Evolutionary conservation across 2,329 filamentous ascomycete species (phyloP), one percentile per base, ranked within the genome.

Genomic region (Colletotrichum sansevieriae): DNA sequence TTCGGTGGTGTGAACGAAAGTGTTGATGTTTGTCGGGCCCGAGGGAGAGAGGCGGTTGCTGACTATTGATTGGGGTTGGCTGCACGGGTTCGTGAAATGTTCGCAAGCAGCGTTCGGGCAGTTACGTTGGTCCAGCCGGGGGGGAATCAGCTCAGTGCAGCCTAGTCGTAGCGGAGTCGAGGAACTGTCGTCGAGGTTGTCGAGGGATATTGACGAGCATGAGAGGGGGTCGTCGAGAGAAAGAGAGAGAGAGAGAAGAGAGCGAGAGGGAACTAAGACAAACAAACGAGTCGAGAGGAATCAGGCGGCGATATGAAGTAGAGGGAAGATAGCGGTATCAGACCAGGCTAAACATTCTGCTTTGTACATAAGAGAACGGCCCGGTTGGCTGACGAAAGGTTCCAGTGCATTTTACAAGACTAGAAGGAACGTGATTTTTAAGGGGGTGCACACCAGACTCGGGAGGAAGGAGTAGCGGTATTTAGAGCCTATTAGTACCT

Each of bases 321-420:
- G 59, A 62, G 46, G 15, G 25, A 43, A 60, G 47, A 49, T n/a
- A 41, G 65, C 18, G 47, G 55, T 65, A 49, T 68, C 41, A 60
- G 57, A 55, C 43, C 55, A 39, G 44, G 62, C 56, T 61, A 65
- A 55, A 43, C 65, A 68, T 68, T 68, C 55, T 54, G 62, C n/a
- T 54, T 60, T 65, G 65, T 47, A 60, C 54, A 60, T 65, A 39
- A 65, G 59, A 65, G 55, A 8, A 29, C 65, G 55, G 35, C 55
- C 47, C 15, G 47, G 47, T 39, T 41, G 62, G 33, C 47, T 55
- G 62, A 55, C 54, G 18, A 57, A 59, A 51, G 55, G 62, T 55
- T 60, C 54, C 15, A 39, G 39, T 47, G 41, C 51, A 47, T 20
- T 18, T 18, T 13, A 33, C 8, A 43, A 29, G 35, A 49, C 41